Evolutionary conservation across 768 basidiomycete species (phyloP).

Genomic region (Lentinula edodes): DNA sequence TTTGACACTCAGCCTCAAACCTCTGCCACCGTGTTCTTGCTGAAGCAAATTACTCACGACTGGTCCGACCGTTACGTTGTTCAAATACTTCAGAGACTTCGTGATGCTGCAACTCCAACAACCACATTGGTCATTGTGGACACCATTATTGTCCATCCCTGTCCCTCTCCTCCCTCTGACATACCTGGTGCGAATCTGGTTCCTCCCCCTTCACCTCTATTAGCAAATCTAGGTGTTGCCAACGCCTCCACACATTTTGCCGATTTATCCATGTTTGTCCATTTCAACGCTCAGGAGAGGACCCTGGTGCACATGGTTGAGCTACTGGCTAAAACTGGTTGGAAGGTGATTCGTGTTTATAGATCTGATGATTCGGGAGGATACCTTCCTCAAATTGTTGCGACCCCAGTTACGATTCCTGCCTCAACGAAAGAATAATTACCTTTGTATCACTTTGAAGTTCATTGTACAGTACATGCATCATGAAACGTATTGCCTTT

Average conservation of each 20-base stretch:
- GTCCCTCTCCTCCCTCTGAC: constrained; percentile 4
- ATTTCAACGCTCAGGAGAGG: constrained; percentile 7
- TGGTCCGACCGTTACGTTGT: constrained; percentile 19
- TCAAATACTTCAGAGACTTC: constrained; percentile 21
- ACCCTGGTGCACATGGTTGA: background rate
- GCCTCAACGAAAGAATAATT: background rate
- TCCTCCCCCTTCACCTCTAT: constrained; percentile 13
- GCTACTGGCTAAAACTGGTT: background rate
- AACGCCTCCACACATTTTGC: constrained; percentile 7
- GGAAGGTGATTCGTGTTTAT: background rate
- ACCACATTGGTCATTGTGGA: constrained; percentile 23
- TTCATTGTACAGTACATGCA: no score
- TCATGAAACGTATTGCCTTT: no score
- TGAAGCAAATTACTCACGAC: constrained; percentile 25
- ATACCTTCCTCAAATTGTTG: background rate
- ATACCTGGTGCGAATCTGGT: constrained; percentile 4
- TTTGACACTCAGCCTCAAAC: constrained; percentile 21
- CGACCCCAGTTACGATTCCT: background rate
- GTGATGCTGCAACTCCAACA: constrained; percentile 16
- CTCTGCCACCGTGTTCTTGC: constrained; percentile 21
- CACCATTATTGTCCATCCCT: constrained; percentile 6
- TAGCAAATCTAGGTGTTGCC: constrained; percentile 16
- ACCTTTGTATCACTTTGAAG: background rate
- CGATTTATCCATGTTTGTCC: constrained; percentile 8
- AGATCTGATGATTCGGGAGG: background rate